Conservation (phyloP, 179 eudicot species). For the Silene vulgaris region DNA sequence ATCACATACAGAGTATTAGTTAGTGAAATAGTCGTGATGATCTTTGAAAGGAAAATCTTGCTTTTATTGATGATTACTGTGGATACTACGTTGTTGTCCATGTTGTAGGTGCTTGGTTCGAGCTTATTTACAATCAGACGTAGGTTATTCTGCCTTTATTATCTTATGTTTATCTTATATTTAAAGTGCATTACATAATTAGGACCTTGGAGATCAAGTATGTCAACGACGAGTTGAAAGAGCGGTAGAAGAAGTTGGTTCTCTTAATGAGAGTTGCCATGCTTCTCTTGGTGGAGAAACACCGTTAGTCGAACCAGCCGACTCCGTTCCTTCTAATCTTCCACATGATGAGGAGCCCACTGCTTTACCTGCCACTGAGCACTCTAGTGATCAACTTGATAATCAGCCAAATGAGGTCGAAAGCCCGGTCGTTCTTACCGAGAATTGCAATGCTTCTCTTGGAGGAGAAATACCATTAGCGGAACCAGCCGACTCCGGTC, state of each 20-base stretch:
- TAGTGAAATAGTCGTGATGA: background rate
- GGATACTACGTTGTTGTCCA: background rate
- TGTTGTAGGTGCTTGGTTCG: background rate
- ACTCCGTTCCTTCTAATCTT: conserved; percentile 10
- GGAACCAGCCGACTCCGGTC: conserved; percentile 12
- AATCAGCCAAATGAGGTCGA: too few relatives aligned
- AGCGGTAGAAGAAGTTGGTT: conserved; percentile 17
- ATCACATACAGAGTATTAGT: too few relatives aligned
- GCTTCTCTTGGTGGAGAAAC: background rate
- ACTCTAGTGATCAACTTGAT: background rate
- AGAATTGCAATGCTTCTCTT: background rate
- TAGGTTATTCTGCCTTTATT: background rate
- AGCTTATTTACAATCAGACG: background rate
- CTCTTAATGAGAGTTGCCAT: conserved; percentile 10
- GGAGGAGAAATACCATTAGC: conserved; percentile 12
- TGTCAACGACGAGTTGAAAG: conserved; percentile 2
- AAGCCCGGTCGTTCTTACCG: conserved; percentile 4
- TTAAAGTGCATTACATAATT: background rate
- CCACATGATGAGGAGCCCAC: conserved; percentile 6
- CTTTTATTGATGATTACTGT: background rate
- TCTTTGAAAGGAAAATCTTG: background rate
- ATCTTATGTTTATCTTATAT: background rate
- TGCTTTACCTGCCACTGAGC: conserved; percentile 14
- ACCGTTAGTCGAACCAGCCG: conserved; percentile 12
- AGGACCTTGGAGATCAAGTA: conserved; percentile 22